phyloP scores from a whole-genome alignment of 768 basidiomycete genomes.

The Dioszegia hungarica region DNA sequence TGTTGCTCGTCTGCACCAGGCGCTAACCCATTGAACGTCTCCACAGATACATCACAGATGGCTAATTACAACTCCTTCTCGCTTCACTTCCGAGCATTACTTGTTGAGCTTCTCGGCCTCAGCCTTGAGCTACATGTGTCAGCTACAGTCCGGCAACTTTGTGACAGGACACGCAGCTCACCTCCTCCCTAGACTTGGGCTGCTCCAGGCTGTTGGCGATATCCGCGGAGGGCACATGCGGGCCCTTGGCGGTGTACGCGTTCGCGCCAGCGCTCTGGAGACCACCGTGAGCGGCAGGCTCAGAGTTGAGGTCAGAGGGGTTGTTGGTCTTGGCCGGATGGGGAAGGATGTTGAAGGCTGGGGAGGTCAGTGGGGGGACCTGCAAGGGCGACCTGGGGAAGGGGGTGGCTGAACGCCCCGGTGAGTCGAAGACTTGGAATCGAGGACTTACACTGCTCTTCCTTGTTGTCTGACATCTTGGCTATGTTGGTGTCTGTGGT shows the following conservation, averaged over 20 bases:
- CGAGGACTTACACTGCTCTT: conserved; percentile 13
- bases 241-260: conserved; percentile 43
- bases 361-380: background rate
- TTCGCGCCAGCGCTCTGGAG: conserved; percentile 39
- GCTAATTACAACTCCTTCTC: background rate
- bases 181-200: conserved; percentile 48
- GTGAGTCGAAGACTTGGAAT: too few relatives aligned
- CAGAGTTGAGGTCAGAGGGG: conserved; percentile 43
- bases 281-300: conserved; percentile 40
- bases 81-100: conserved; percentile 8
- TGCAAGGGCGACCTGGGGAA: too few relatives aligned
- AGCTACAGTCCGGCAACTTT: background rate
- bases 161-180: conserved; percentile 18
- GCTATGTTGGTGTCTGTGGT: background rate
- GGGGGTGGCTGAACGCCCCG: too few relatives aligned
- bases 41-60: background rate
- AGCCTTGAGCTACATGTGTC: conserved; percentile 31
- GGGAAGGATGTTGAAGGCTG: conserved; percentile 48
- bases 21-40: too few relatives aligned
- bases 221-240: conserved; percentile 34
- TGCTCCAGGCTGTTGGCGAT: conserved; percentile 42
- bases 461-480: conserved; percentile 14
- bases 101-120: conserved; percentile 38
- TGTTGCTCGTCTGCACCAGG: too few relatives aligned
- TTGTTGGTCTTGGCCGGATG: conserved; percentile 49